Percentiles rank a stretch among this genome's conserved stretches.
Evolutionary conservation across 2,329 filamentous ascomycete species (phyloP).

Genomic region (Cytospora piceicola): DNA sequence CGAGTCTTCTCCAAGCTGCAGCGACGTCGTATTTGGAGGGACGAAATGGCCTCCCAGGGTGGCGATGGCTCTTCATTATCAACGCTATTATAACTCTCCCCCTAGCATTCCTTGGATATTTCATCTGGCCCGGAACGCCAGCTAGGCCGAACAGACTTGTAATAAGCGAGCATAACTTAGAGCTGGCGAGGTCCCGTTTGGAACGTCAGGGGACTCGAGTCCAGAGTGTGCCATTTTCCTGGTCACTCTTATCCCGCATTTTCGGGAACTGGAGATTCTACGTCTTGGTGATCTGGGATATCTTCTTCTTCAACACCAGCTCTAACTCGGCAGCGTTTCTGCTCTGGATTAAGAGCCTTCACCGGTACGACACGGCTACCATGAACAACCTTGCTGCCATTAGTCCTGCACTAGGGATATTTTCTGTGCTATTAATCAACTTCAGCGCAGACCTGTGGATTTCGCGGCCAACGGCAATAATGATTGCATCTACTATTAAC

Average conservation of each 20-base stretch:
- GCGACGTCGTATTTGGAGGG: conserved; percentile 28
- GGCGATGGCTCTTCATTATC: conserved; percentile 31
- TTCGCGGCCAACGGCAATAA: conserved; percentile 59
- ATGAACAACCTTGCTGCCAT: conserved; percentile 58
- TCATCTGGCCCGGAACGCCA: conserved; percentile 46
- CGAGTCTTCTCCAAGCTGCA: conserved; percentile 29
- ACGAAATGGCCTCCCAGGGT: conserved; percentile 17
- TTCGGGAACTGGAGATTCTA: conserved; percentile 53
- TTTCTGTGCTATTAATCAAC: conserved; percentile 57
- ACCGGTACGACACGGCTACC: conserved; percentile 49
- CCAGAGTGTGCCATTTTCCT: conserved; percentile 35
- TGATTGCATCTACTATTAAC: conserved; percentile 54
- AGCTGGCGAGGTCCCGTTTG: conserved; percentile 40
- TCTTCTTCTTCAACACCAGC: conserved; percentile 61
- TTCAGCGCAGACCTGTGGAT: conserved; percentile 58
- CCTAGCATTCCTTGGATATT: conserved; percentile 51
- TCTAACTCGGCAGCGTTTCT: conserved; percentile 54
- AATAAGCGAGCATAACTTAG: conserved; percentile 39
- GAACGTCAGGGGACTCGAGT: conserved; percentile 28
- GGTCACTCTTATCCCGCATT: conserved; percentile 40
- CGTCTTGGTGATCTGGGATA: conserved; percentile 53
- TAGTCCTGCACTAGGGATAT: conserved; percentile 59
- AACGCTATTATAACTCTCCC: conserved; percentile 56
- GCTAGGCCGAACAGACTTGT: conserved; percentile 42
- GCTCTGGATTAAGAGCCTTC: conserved; percentile 62